Base-by-base conservation (phyloP, 345 rosid species). In the Eutrema japonicum region DNA sequence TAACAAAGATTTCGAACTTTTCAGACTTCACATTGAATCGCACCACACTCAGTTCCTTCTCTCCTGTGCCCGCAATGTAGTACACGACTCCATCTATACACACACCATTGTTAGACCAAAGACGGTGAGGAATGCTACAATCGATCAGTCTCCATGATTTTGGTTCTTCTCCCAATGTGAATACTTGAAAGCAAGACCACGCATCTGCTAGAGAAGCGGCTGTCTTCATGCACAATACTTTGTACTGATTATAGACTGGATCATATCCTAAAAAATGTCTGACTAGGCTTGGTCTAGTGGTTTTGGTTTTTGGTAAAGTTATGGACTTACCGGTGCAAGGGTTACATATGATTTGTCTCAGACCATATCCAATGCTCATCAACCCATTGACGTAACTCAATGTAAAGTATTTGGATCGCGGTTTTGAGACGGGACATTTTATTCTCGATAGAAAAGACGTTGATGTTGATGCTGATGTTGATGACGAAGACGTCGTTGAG, bases 21-120 rank as follows among this genome's bases (percentile, higher is more conserved):
- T 56, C 61, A 35, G 61, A 56, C 42, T 14, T 56, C 61, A 56
- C 7, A 56, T 56, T 42, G 26, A 56, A 35, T 13, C 61, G 13
- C 10, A 56, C 6, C 26, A 56, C 2, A 35, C 10, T 56, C 61
- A 7, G 0, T 56, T 32, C 10, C 6, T 1, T 52, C 2, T 22
- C 8, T 0, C n/a, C 57, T 3, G 46, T 32, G 22, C 7, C 27
- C 4, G 46, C 41, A 13, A 55, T 3, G 41, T 55, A 55, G 26
- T 55, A 55, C 41, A 55, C 22, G 33, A 13, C 11, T 1, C 61
- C 61, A 55, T 55, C 42, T 3, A 55, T 33, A 35, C 61, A 55
- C 26, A 33, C 5, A 55, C 41, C 42, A 4, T 11, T 36, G 10
- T 12, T 8, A 14, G 42, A 55, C 18, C 6, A 0, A 13, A 42